Conservation (phyloP, 1,284 basidiomycete species). For the Malassezia japonica region DNA sequence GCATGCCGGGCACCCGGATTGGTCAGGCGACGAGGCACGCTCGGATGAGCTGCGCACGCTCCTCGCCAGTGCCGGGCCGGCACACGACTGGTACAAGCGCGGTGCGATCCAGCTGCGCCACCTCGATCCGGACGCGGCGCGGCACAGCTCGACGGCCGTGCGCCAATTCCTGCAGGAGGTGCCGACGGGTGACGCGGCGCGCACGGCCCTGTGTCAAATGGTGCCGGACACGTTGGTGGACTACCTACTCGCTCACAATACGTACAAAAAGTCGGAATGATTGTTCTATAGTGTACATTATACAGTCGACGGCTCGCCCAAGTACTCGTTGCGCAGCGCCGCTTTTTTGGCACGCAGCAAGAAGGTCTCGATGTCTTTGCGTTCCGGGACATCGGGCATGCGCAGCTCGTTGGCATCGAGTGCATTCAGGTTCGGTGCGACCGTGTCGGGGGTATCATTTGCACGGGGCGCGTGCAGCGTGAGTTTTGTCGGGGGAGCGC, state of each 20-base stretch:
- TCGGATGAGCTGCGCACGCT: slow-evolving; percentile 20
- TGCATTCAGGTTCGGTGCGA: slow-evolving; percentile 3
- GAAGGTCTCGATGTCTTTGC: slow-evolving; percentile 15
- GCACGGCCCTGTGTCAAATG: slow-evolving; percentile 6
- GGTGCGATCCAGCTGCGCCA: slow-evolving; percentile 24
- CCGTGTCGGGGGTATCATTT: slow-evolving; percentile 10
- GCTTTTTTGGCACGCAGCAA: slow-evolving; percentile 18
- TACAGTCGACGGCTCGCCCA: not conserved
- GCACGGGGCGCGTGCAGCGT: slow-evolving; percentile 60
- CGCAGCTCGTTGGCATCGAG: slow-evolving; percentile 12
- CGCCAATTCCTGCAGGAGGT: slow-evolving; percentile 7
- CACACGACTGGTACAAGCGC: slow-evolving; percentile 18
- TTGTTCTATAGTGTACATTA: not conserved
- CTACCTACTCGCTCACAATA: slow-evolving; percentile 20
- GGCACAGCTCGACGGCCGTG: slow-evolving; percentile 30
- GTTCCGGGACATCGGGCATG: slow-evolving; percentile 10
- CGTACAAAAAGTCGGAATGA: slow-evolving; percentile 17
- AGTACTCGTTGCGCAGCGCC: slow-evolving; percentile 17
- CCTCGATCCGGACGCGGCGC: slow-evolving; percentile 18
- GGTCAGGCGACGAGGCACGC: slow-evolving; percentile 5
- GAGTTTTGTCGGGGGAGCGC: not conserved
- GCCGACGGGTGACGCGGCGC: slow-evolving; percentile 5
- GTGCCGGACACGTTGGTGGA: slow-evolving; percentile 25
- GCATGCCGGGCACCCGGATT: not conserved
- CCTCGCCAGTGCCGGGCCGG: not conserved